Percentiles rank a stretch among this genome's conserved stretches.
These are phyloP conservation scores for Sanghuangporus baumii DNA, from an alignment of 1,284 basidiomycete species.

Conservation along the genomic window DNA sequence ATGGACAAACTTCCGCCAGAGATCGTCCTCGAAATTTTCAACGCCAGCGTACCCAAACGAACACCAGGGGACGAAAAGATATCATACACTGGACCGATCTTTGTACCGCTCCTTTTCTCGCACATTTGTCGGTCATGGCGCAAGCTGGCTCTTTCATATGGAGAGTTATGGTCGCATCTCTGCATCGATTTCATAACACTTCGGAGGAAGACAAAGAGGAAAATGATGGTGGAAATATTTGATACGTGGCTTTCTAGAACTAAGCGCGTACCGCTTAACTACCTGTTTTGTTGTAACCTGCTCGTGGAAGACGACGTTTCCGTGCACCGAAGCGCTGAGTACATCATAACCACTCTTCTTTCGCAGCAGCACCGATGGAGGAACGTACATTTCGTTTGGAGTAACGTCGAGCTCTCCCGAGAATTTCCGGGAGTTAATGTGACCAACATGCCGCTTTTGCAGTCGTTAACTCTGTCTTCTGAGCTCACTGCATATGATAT, in stretches of 20 bases:
- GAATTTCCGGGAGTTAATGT: background rate
- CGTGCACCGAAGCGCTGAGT: background rate
- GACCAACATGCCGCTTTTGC: background rate
- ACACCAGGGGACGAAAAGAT: background rate
- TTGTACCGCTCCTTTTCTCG: background rate
- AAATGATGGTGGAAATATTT: background rate
- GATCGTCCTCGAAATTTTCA: background rate
- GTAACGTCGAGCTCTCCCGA: background rate
- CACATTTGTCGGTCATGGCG: background rate
- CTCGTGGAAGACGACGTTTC: background rate
- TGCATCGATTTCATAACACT: background rate
- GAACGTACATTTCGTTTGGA: background rate
- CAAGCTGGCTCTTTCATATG: background rate
- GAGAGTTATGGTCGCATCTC: background rate
- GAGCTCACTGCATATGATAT: background rate
- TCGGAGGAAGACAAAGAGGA: background rate
- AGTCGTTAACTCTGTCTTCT: background rate
- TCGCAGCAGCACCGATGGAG: background rate
- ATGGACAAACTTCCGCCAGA: background rate
- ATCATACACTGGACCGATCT: background rate
- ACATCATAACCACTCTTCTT: background rate
- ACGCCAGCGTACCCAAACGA: background rate
- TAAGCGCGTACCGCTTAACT: background rate
- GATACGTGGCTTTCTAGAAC: background rate
- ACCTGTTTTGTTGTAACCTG: background rate